These are phyloP conservation scores for Cystobasidium onofrii DNA, from an alignment of 768 basidiomycete genomes.

Conservation along the genomic window DNA sequence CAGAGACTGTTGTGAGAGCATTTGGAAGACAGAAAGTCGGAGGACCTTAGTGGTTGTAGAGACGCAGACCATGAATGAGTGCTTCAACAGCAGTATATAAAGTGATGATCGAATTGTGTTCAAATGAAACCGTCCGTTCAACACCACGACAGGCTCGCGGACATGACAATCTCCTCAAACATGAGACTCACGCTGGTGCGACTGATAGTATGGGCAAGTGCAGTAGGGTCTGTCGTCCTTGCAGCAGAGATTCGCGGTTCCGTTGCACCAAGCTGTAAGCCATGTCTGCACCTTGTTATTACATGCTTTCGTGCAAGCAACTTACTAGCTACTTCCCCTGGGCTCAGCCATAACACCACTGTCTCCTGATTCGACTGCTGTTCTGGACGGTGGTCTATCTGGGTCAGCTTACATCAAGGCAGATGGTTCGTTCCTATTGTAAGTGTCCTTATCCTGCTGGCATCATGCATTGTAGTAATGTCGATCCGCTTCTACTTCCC, in stretches of 20 bases:
- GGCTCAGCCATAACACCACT: background rate
- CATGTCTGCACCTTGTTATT: background rate
- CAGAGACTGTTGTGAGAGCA: too few species aligned
- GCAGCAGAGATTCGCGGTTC: background rate
- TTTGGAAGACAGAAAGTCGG: too few species aligned
- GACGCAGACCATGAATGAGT: too few species aligned
- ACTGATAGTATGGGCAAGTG: too few species aligned
- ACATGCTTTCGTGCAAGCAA: background rate
- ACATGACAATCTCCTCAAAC: too few species aligned
- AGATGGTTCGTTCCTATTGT: conserved; percentile 25
- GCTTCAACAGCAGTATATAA: too few species aligned
- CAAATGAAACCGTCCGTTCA: too few species aligned
- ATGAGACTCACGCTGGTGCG: background rate
- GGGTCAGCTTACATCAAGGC: conserved; percentile 7
- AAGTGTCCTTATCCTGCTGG: background rate
- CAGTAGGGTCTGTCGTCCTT: background rate
- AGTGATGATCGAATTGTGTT: too few species aligned
- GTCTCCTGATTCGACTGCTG: conserved; percentile 1
- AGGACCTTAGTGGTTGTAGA: too few species aligned
- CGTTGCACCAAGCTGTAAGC: background rate
- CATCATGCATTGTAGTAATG: too few species aligned
- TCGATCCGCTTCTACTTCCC: background rate
- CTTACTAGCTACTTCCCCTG: background rate
- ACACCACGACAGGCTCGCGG: too few species aligned
- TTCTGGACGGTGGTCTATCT: conserved; percentile 9